phyloP scores from a whole-genome alignment of 2,329 filamentous ascomycete species.

The Triangularia verruculosa region DNA sequence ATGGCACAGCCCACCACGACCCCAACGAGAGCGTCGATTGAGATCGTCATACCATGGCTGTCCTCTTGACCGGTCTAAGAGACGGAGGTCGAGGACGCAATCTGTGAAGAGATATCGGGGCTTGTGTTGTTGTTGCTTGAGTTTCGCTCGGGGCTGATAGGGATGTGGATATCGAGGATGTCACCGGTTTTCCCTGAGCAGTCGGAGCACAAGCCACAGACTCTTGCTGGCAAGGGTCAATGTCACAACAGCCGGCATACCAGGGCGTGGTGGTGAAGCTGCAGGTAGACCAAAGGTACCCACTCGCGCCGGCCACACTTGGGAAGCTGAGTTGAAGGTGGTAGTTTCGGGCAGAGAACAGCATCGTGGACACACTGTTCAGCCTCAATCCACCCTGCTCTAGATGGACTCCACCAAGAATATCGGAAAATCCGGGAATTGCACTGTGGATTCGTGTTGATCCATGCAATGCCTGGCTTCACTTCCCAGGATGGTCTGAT shows the following conservation, averaged over 20 bases:
- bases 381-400: slow-evolving; percentile 11
- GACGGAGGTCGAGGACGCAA: background rate
- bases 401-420: slow-evolving; percentile 12
- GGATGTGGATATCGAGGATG: background rate
- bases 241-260: slow-evolving; percentile 46
- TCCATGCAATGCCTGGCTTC: background rate
- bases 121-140: background rate
- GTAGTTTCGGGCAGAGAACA: background rate
- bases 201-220: slow-evolving; percentile 31
- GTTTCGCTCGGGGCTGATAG: slow-evolving; percentile 11
- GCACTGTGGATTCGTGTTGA: slow-evolving; percentile 4
- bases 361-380: slow-evolving; percentile 6
- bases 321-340: background rate
- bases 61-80: background rate
- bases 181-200: background rate
- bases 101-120: slow-evolving; percentile 5
- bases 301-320: slow-evolving; percentile 13
- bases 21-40: slow-evolving; percentile 21
- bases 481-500: background rate
- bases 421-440: slow-evolving; percentile 14
- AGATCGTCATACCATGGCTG: slow-evolving; percentile 17
- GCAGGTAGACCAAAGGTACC: slow-evolving; percentile 20
- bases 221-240: slow-evolving; percentile 40
- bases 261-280: slow-evolving; percentile 1
- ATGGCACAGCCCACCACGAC: slow-evolving; percentile 21